phyloP scores from a whole-genome alignment of 345 rosid species.

The Populus nigra region DNA sequence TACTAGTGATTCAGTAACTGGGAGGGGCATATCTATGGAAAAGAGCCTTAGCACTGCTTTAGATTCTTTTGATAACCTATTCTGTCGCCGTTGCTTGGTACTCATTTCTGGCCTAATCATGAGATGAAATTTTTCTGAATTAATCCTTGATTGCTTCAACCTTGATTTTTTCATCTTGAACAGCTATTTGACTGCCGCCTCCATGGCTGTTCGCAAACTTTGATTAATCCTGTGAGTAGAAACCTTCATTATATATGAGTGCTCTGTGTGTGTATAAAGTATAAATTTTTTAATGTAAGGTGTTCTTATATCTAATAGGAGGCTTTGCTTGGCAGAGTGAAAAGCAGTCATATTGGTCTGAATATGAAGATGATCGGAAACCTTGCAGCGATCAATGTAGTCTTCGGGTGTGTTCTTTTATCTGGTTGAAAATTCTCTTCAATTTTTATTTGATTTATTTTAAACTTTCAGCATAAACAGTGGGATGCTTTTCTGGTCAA shows the following conservation, averaged over 20 bases:
- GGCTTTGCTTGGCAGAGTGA: constrained; percentile 67
- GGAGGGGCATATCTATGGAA: constrained; percentile 58
- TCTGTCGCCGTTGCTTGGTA: constrained; percentile 99
- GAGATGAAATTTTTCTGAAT: constrained; percentile 3
- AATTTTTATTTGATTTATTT: not conserved
- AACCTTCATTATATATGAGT: not conserved
- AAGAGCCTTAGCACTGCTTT: constrained; percentile 85
- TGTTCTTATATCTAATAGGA: constrained; percentile 24
- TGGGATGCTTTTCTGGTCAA: not conserved
- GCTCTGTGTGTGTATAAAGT: not conserved
- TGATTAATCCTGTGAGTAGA: constrained; percentile 76
- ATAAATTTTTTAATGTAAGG: not conserved
- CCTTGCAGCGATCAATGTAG: constrained; percentile 88
- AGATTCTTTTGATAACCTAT: constrained; percentile 98
- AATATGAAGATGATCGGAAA: constrained; percentile 72
- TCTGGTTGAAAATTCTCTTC: not conserved
- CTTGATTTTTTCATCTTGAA: constrained; percentile 27
- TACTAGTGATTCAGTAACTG: constrained; percentile 43
- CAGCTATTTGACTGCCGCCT: constrained; percentile 98
- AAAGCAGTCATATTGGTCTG: constrained; percentile 74
- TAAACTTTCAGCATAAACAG: not conserved
- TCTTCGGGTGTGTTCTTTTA: constrained; percentile 51
- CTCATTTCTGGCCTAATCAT: constrained; percentile 16
- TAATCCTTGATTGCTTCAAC: constrained; percentile 11
- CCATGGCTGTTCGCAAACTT: constrained; percentile 94